Conservation (phyloP, 805 yeast genomes). For the Alloascoidea africana region DNA sequence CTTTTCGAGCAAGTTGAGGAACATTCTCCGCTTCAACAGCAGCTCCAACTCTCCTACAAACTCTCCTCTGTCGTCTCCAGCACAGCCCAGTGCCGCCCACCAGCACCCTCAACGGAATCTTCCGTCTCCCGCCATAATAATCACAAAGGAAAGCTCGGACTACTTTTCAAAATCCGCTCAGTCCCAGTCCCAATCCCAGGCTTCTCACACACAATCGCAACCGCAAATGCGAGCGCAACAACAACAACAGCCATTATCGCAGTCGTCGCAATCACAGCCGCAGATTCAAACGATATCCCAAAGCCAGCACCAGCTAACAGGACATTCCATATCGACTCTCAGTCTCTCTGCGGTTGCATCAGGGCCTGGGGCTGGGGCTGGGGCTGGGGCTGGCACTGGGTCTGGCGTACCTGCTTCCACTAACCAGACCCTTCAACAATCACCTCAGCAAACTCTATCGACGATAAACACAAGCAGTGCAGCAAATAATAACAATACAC, state of each 20-base stretch:
- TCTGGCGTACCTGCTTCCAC: background rate
- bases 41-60: background rate
- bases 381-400: too few relatives aligned
- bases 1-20: background rate
- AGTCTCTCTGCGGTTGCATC: background rate
- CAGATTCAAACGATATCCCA: conserved; percentile 4
- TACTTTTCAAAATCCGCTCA: background rate
- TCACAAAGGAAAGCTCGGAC: background rate
- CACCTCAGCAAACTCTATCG: background rate
- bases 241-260: conserved; percentile 2
- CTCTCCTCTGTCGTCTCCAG: background rate
- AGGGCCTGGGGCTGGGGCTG: background rate
- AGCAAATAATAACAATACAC: background rate
- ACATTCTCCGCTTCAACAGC: background rate
- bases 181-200: background rate
- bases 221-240: background rate
- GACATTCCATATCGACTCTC: background rate
- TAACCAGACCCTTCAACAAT: background rate
- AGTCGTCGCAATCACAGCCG: conserved; percentile 1
- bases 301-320: too few relatives aligned
- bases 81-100: background rate
- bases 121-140: background rate
- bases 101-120: background rate
- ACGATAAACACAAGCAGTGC: background rate
- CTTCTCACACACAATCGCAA: background rate